phyloP scores from a whole-genome alignment of 768 basidiomycete species.

The Galerina marginata region DNA sequence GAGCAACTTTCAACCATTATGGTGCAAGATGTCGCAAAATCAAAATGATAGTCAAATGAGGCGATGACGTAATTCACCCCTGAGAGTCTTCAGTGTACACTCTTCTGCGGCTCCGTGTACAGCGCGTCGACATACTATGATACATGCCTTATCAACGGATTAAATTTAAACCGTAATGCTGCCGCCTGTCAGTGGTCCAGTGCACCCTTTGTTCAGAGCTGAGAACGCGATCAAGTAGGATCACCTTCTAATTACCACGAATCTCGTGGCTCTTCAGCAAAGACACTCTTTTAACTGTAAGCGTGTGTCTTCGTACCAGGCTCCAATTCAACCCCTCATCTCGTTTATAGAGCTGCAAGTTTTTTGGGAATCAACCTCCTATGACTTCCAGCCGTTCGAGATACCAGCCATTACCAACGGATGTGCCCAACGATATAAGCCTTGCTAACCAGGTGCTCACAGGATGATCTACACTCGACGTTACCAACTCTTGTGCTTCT shows the following conservation, averaged over 20 bases:
- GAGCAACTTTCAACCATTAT: slow-evolving; percentile 37
- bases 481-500: not conserved
- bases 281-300: too few relatives aligned
- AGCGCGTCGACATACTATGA: too few relatives aligned
- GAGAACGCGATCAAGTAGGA: too few relatives aligned
- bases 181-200: too few relatives aligned
- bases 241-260: too few relatives aligned
- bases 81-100: too few relatives aligned
- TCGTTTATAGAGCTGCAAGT: not conserved
- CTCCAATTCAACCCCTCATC: not conserved
- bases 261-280: too few relatives aligned
- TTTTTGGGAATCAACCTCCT: not conserved
- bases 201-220: too few relatives aligned
- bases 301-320: too few relatives aligned
- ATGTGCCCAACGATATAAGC: not conserved
- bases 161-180: too few relatives aligned
- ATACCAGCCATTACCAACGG: slow-evolving; percentile 22
- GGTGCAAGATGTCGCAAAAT: slow-evolving; percentile 42
- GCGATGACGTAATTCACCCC: slow-evolving; percentile 1
- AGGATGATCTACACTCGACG: not conserved
- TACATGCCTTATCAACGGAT: too few relatives aligned
- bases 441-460: not conserved
- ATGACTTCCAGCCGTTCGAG: slow-evolving; percentile 10
- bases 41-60: slow-evolving; percentile 33
- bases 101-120: too few relatives aligned